phyloP scores from a whole-genome alignment of 23 red algal genomes.

The Gracilaria domingensis region DNA sequence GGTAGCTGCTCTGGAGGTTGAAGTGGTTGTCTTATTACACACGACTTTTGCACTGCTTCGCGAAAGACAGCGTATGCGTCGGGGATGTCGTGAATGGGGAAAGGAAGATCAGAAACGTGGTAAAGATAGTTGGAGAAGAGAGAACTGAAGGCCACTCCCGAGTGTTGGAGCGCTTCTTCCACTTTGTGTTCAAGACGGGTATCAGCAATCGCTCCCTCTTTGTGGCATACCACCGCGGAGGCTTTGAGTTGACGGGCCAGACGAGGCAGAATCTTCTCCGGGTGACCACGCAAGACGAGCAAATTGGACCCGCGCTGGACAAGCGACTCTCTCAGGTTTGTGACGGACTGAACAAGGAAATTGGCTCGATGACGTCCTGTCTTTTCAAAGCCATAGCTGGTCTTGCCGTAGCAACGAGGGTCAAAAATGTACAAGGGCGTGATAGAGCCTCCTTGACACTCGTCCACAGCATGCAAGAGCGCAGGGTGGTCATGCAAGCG shows the following conservation, averaged over 20 bases:
- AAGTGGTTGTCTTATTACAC: conserved; percentile 69
- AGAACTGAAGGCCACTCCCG: conserved; percentile 56
- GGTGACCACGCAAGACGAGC: conserved; percentile 79
- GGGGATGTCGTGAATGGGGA: conserved; percentile 77
- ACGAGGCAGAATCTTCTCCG: conserved; percentile 82
- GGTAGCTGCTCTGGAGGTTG: conserved; percentile 58
- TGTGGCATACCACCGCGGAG: conserved; percentile 81
- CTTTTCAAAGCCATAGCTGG: conserved; percentile 93
- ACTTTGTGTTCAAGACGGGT: conserved; percentile 66
- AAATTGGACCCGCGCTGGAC: conserved; percentile 78
- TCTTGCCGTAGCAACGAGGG: conserved; percentile 89
- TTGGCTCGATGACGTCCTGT: conserved; percentile 88
- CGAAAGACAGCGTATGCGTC: conserved; percentile 92
- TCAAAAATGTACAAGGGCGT: conserved; percentile 96
- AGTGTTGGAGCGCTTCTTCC: conserved; percentile 53
- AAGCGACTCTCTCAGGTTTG: conserved; percentile 71
- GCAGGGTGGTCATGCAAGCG: conserved; percentile 97
- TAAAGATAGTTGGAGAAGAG: conserved; percentile 96
- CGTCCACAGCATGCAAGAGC: conserved; percentile 76
- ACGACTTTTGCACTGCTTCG: conserved; percentile 67
- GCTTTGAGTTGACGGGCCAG: conserved; percentile 62
- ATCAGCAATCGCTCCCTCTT: conserved; percentile 85
- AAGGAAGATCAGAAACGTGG: conserved; percentile 80
- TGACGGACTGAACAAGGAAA: conserved; percentile 89
- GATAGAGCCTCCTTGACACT: conserved; percentile 45